Evolutionary conservation across 371 early-diverging fungal species (phyloP).

Genomic region (Sporodiniella umbellata): DNA sequence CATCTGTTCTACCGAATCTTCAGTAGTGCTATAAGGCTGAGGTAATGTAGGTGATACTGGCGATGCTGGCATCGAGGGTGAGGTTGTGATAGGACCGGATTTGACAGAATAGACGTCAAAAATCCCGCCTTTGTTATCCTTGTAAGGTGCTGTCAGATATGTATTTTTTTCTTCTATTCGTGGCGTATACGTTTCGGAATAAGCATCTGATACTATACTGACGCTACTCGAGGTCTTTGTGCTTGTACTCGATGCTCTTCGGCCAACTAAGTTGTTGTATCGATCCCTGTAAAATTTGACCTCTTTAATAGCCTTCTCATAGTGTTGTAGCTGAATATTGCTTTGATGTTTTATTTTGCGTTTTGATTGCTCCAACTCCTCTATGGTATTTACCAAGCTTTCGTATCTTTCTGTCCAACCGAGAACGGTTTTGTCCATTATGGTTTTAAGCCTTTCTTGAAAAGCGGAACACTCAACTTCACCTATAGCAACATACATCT

Average conservation of each 20-base stretch:
- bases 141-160: no score
- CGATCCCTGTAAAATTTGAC: slow-evolving; percentile 7
- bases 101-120: slow-evolving; percentile 10
- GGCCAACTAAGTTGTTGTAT: slow-evolving; percentile 5
- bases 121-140: no score
- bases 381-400: slow-evolving; percentile 5
- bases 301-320: slow-evolving; percentile 8
- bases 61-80: not conserved
- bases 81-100: not conserved
- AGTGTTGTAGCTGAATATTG: slow-evolving; percentile 4
- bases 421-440: slow-evolving; percentile 5
- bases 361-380: slow-evolving; percentile 7
- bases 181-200: not conserved
- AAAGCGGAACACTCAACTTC: slow-evolving; percentile 10
- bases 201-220: not conserved
- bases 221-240: not conserved
- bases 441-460: slow-evolving; percentile 4
- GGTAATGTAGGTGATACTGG: not conserved
- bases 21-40: no score
- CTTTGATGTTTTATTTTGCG: not conserved
- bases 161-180: not conserved
- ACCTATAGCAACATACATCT: not conserved
- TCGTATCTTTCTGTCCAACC: slow-evolving; percentile 18
- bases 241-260: not conserved
- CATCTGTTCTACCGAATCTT: no score